phyloP scores from a whole-genome alignment of 176 grass and related monocot genomes.

The Eragrostis nindensis region DNA sequence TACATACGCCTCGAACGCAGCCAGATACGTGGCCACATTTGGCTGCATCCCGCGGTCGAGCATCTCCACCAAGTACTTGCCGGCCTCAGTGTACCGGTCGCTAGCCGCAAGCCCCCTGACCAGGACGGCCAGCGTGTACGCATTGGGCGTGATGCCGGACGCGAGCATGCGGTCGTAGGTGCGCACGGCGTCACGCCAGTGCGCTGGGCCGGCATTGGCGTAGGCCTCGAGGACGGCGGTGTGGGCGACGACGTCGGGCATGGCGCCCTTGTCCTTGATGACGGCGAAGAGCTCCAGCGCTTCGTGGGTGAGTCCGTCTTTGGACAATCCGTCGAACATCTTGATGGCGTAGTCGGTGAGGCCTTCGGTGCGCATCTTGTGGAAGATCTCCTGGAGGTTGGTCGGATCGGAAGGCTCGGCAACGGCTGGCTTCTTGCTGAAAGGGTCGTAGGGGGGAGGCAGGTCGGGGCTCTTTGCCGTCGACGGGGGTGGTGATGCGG shows the following conservation, averaged over 20 bases:
- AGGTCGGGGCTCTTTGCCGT: slow-evolving; percentile 33
- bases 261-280: slow-evolving; percentile 83
- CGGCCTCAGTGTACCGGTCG: slow-evolving; percentile 46
- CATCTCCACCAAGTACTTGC: slow-evolving; percentile 81
- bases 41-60: slow-evolving; percentile 69
- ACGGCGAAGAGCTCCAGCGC: slow-evolving; percentile 68
- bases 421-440: slow-evolving; percentile 62
- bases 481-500: slow-evolving; percentile 12
- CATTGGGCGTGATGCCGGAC: slow-evolving; percentile 60
- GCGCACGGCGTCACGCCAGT: slow-evolving; percentile 68
- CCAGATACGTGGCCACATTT: slow-evolving; percentile 63
- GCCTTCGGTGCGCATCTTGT: slow-evolving; percentile 78
- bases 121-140: slow-evolving; percentile 68
- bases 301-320: slow-evolving; percentile 83
- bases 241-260: slow-evolving; percentile 90
- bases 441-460: slow-evolving; percentile 81
- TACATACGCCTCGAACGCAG: slow-evolving; percentile 69
- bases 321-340: slow-evolving; percentile 98
- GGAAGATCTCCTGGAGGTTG: slow-evolving; percentile 83
- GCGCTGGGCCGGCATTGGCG: slow-evolving; percentile 56
- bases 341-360: slow-evolving; percentile 90
- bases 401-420: slow-evolving; percentile 65
- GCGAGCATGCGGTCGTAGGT: slow-evolving; percentile 83
- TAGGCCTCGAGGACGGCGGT: slow-evolving; percentile 91
- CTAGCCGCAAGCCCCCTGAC: slow-evolving; percentile 66